A percentile compares a stretch with the other conserved stretches of the same genome.
Conservation (phyloP, 202 grass and related monocot species). For the Zizania palustris region DNA sequence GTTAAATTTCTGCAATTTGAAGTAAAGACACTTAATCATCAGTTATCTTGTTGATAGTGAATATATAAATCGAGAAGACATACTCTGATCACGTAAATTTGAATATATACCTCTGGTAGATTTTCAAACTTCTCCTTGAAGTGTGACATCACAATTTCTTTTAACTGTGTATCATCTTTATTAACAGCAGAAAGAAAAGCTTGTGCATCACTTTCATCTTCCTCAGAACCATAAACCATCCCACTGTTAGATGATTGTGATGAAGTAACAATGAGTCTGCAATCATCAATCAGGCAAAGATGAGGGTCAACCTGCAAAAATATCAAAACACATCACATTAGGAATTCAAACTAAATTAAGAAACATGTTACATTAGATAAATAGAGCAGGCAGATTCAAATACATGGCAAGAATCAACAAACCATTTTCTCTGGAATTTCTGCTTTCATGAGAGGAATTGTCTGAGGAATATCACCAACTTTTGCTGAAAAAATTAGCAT, state of each 20-base stretch:
- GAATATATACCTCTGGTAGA: slow-evolving; percentile 63
- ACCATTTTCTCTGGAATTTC: slow-evolving; percentile 64
- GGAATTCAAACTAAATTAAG: slow-evolving; percentile 21
- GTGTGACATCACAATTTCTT: slow-evolving; percentile 63
- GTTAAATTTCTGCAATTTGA: slow-evolving; percentile 56
- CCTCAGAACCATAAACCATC: slow-evolving; percentile 71
- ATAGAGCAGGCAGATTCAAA: slow-evolving; percentile 9
- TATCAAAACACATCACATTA: slow-evolving; percentile 15
- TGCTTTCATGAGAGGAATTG: slow-evolving; percentile 59
- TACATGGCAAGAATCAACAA: slow-evolving; percentile 42
- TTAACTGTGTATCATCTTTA: slow-evolving; percentile 70
- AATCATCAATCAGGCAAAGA: slow-evolving; percentile 70
- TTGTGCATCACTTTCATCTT: slow-evolving; percentile 74
- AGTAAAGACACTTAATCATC: slow-evolving; percentile 9
- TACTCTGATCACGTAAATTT: slow-evolving; percentile 15
- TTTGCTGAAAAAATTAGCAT: slow-evolving; percentile 91
- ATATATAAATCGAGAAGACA: slow-evolving; percentile 25
- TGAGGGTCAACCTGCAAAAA: slow-evolving; percentile 79
- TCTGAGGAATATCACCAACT: slow-evolving; percentile 55
- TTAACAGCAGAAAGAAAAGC: slow-evolving; percentile 72
- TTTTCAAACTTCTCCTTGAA: slow-evolving; percentile 70
- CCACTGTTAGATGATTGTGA: slow-evolving; percentile 45
- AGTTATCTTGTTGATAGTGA: slow-evolving; percentile 28
- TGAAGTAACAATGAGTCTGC: slow-evolving; percentile 49
- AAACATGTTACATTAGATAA: slow-evolving; percentile 9